phyloP scores from a whole-genome alignment of 148 eudicot species.

The Limonium bicolor region DNA sequence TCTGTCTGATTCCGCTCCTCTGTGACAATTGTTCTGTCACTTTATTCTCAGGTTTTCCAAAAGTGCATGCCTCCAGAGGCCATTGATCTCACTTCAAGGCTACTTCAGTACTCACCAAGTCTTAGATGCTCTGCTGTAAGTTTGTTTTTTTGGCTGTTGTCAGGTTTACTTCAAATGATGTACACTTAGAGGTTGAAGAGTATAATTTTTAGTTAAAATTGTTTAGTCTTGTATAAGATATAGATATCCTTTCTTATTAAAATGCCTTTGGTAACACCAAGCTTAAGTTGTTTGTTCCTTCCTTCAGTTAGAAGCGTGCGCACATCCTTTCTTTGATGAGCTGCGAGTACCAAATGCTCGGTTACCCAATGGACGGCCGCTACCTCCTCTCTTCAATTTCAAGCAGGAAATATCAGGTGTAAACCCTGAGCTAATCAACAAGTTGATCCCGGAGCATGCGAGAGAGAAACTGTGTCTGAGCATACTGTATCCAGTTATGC shows the following conservation, averaged over 20 bases:
- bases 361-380: slow-evolving; percentile 73
- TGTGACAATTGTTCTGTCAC: background rate
- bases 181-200: no score
- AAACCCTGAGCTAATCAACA: slow-evolving; percentile 50
- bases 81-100: background rate
- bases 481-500: slow-evolving; percentile 12
- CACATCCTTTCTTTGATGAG: slow-evolving; percentile 84
- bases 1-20: slow-evolving; percentile 13
- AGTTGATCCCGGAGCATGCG: slow-evolving; percentile 53
- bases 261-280: no score
- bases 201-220: background rate
- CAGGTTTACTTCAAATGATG: no score
- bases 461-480: slow-evolving; percentile 36
- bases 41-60: background rate
- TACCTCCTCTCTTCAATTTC: slow-evolving; percentile 81
- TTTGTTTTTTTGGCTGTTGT: slow-evolving; percentile 8
- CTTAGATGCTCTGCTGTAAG: slow-evolving; percentile 44
- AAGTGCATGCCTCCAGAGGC: no score
- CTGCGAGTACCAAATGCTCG: slow-evolving; percentile 77
- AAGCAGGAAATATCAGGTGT: slow-evolving; percentile 71
- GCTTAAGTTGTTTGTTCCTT: no score
- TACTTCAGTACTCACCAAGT: background rate
- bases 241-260: background rate
- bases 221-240: background rate
- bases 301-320: slow-evolving; percentile 84